These are phyloP conservation scores for Vaccinium corymbosum DNA, from an alignment of 148 eudicot species.

Conservation along the genomic window DNA sequence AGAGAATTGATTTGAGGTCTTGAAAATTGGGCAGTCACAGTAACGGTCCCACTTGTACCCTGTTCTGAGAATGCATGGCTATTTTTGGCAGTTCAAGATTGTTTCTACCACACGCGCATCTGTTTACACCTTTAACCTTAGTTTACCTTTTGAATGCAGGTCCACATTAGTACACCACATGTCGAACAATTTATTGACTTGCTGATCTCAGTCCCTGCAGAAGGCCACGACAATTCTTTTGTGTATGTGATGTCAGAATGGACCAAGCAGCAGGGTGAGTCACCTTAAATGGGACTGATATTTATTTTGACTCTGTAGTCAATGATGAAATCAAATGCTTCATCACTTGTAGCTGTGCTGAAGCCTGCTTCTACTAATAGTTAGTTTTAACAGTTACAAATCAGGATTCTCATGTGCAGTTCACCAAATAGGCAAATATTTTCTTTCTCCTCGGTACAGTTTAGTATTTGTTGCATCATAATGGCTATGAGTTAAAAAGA, in stretches of 20 bases:
- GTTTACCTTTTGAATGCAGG: constrained; percentile 41
- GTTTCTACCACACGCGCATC: too few species aligned
- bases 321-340: not conserved
- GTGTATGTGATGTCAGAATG: constrained; percentile 85
- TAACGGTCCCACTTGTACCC: not conserved
- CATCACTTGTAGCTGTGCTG: not conserved
- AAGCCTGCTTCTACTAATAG: not conserved
- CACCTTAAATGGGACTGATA: not conserved
- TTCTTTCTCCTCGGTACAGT: not conserved
- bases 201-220: constrained; percentile 66
- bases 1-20: not conserved
- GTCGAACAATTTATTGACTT: constrained; percentile 84
- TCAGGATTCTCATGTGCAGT: not conserved
- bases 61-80: constrained; percentile 5
- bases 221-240: constrained; percentile 63
- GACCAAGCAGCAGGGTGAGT: constrained; percentile 85
- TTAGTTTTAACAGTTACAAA: not conserved
- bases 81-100: not conserved
- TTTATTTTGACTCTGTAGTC: not conserved
- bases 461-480: not conserved
- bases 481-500: not conserved
- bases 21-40: not conserved
- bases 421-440: not conserved
- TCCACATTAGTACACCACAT: constrained; percentile 84
- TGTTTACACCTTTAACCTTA: not conserved